Evolutionary conservation across 768 basidiomycete genomes (phyloP), one percentile per base, ranked within the genome.

Genomic region (Chalciporus chontae): DNA sequence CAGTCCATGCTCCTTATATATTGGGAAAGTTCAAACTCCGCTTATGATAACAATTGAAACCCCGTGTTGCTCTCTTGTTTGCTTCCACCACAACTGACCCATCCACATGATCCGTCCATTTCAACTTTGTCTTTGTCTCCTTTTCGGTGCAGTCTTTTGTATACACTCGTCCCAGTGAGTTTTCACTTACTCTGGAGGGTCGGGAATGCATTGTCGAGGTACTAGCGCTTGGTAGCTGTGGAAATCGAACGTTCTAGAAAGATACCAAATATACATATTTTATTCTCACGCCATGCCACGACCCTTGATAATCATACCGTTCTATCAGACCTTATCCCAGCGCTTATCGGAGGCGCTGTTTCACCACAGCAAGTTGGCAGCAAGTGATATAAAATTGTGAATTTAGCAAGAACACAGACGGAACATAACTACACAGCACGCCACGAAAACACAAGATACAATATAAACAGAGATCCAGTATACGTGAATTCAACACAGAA

Each of bases 211-310:
- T 8, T 34, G 36, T 23, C 15, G 29, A 36, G 8, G 26, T 36
- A 15, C 4, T 3, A 17, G 31, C 23, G 19, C 42, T 21, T n/a
- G 8, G 34, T 3, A 29, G 48, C 48, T 56, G 50, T 37, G 53
- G 43, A 50, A 43, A 26, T 40, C 17, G 57, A 65, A 67, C 57
- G 23, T 67, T 69, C 65, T 52, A 61, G 68, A 67, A 54, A 4
- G 0, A 21, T 51, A 3, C 56, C 55, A 43, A 53, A 55, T 62
- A 52, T 62, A 53, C 49, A 0, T 1, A n/a, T 11, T 0, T 15
- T 39, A 1, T 54, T 68, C 48, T 26, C 61, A 59, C 54, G 47
- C 47, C 40, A 32, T 27, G 17, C 32, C 6, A 48, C 14, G 9
- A 32, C 24, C n/a, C 34, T 40, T 27, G 50, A 40, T 15, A 48